Conservation (phyloP, 257 asterid species). For the Solanum ahanhuiri region DNA sequence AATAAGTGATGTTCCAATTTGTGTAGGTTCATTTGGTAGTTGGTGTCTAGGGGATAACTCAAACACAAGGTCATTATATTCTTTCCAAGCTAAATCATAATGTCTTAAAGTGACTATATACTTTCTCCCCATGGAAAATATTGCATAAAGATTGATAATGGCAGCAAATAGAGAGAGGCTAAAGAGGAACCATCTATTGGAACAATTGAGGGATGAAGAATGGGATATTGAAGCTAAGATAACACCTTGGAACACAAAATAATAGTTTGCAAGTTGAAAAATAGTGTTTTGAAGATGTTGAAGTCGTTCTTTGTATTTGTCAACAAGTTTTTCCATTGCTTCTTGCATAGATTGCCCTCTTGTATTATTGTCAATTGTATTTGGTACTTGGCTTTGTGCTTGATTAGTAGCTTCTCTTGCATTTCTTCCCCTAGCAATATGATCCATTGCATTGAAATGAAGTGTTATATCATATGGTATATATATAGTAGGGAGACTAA, state of each 20-base stretch:
- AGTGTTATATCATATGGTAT: not conserved
- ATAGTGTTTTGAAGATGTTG: constrained; percentile 9
- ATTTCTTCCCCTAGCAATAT: not conserved
- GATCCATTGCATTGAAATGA: not conserved
- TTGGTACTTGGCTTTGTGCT: not conserved
- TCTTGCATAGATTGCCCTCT: not conserved
- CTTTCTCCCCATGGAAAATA: not conserved
- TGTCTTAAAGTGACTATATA: not conserved
- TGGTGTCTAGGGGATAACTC: not conserved
- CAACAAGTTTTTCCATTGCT: not conserved
- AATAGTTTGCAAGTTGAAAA: constrained; percentile 19
- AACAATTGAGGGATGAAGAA: not conserved
- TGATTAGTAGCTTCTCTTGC: not conserved
- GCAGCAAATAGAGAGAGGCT: constrained; percentile 7
- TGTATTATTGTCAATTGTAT: not conserved
- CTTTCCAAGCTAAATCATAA: constrained; percentile 3
- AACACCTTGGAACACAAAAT: constrained; percentile 21
- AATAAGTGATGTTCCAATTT: not conserved
- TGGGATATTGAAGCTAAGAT: constrained; percentile 8
- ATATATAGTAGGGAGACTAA: not conserved
- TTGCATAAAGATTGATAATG: constrained; percentile 10
- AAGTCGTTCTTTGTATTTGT: constrained; percentile 2
- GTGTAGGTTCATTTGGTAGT: not conserved
- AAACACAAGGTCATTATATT: not conserved
- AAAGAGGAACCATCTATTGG: constrained; percentile 4